Evolutionary conservation across 78 protist genomes (phyloP).

Genomic region (Dictyostelium citrinum): DNA sequence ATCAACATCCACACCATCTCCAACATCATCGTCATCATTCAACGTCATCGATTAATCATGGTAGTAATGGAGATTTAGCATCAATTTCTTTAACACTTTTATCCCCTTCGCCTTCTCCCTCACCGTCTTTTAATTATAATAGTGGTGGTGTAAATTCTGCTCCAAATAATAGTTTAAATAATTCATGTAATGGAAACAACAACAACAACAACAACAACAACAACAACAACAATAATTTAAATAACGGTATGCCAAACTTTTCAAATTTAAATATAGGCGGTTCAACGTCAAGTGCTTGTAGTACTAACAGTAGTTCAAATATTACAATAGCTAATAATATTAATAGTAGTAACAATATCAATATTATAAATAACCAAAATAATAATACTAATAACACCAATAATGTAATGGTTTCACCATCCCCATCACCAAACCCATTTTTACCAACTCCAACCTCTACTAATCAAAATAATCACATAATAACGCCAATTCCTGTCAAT

Average conservation of each 20-base stretch:
- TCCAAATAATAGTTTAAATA: neutral
- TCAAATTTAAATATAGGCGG: slow-evolving; percentile 8
- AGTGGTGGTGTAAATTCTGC: neutral
- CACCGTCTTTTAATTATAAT: neutral
- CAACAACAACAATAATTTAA: neutral
- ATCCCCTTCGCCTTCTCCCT: slow-evolving; percentile 10
- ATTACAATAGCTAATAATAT: neutral
- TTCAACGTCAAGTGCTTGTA: slow-evolving; percentile 3
- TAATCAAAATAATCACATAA: neutral
- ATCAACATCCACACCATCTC: neutral
- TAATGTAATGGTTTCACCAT: neutral
- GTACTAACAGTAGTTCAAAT: slow-evolving; percentile 11
- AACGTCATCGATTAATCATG: neutral
- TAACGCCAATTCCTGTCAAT: slow-evolving; percentile 6
- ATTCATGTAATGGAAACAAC: neutral
- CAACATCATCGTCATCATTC: slow-evolving; percentile 5
- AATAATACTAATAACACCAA: neutral
- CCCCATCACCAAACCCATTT: slow-evolving; percentile 40
- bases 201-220: too few species aligned
- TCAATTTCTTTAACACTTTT: neutral
- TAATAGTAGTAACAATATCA: neutral
- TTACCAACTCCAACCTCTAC: slow-evolving; percentile 8
- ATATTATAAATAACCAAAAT: neutral
- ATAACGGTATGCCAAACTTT: neutral
- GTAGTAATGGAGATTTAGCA: slow-evolving; percentile 2